phyloP scores from a whole-genome alignment of 768 basidiomycete genomes.

The Tylopilus intermedius region DNA sequence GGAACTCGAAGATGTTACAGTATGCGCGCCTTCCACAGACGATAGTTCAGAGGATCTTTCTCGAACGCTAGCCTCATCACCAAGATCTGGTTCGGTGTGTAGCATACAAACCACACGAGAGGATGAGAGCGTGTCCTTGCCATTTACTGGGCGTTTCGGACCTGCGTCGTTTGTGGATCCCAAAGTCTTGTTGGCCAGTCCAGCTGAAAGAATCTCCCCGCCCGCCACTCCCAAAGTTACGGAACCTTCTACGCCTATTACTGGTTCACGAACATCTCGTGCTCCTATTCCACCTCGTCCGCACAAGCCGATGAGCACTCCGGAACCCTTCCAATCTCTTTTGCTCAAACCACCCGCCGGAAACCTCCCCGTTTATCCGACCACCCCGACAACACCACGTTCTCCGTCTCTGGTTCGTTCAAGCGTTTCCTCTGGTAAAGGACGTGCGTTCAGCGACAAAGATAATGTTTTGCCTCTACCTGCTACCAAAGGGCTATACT shows the following conservation, averaged over 20 bases:
- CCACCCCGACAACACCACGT: constrained; percentile 33
- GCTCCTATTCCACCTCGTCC: constrained; percentile 34
- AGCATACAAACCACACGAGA: constrained; percentile 1
- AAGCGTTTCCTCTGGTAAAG: constrained; percentile 35
- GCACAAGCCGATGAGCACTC: constrained; percentile 31
- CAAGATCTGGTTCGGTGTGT: constrained; percentile 3
- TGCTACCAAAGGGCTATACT: constrained; percentile 44
- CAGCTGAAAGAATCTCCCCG: constrained; percentile 3
- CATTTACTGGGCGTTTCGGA: constrained; percentile 25
- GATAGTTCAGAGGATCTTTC: constrained; percentile 5
- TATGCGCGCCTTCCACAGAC: constrained; percentile 2
- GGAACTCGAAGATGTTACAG: constrained; percentile 16
- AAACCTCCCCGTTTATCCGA: constrained; percentile 24
- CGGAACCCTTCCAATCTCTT: constrained; percentile 29
- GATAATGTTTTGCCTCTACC: constrained; percentile 52
- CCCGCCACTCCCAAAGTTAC: neutral
- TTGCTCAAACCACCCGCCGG: constrained; percentile 24
- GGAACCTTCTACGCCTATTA: constrained; percentile 28
- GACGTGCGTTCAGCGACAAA: constrained; percentile 43
- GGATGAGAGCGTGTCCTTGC: constrained; percentile 5
- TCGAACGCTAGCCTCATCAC: constrained; percentile 11
- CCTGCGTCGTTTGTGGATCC: constrained; percentile 15
- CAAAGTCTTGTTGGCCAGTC: neutral
- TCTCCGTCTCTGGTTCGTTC: constrained; percentile 15
- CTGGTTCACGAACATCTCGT: constrained; percentile 17